phyloP scores from a whole-genome alignment of 805 yeast genomes.

The Deakozyma indianensis region DNA sequence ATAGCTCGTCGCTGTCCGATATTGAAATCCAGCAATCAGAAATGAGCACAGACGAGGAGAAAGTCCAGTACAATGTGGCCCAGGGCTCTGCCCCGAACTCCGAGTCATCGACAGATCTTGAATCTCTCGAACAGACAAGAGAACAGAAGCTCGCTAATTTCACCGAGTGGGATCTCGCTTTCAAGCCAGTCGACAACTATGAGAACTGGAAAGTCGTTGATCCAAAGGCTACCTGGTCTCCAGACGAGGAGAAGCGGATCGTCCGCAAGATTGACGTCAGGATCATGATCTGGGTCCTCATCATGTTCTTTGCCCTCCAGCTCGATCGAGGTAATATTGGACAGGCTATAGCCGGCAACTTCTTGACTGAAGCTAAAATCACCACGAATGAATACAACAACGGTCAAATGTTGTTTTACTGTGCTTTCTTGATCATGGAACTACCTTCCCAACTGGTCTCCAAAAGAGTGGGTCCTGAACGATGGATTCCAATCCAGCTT shows the following conservation, averaged over 20 bases:
- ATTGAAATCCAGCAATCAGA: too few relatives aligned
- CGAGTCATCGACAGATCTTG: neutral
- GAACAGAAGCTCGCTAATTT: neutral
- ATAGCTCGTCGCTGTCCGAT: too few relatives aligned
- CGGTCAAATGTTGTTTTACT: conserved; percentile 42
- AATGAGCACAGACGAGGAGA: neutral
- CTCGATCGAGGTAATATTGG: conserved; percentile 43
- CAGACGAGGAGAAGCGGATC: conserved; percentile 34
- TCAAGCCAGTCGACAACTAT: conserved; percentile 20
- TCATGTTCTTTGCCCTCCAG: conserved; percentile 46
- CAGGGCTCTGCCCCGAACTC: neutral
- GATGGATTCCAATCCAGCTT: conserved; percentile 50
- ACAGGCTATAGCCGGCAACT: conserved; percentile 44
- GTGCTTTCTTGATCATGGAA: conserved; percentile 44
- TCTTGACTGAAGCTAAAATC: conserved; percentile 36
- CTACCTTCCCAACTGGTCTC: conserved; percentile 55
- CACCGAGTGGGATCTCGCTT: neutral
- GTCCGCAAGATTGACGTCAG: conserved; percentile 38
- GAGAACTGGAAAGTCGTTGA: conserved; percentile 45
- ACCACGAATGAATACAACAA: conserved; percentile 43
- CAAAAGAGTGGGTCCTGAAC: conserved; percentile 48
- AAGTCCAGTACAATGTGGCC: neutral
- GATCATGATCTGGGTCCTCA: conserved; percentile 42
- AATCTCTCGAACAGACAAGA: neutral
- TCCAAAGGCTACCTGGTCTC: conserved; percentile 42